Base-by-base conservation (phyloP, 108 stramenopile genomes). In the Schizochytrium sp. region DNA sequence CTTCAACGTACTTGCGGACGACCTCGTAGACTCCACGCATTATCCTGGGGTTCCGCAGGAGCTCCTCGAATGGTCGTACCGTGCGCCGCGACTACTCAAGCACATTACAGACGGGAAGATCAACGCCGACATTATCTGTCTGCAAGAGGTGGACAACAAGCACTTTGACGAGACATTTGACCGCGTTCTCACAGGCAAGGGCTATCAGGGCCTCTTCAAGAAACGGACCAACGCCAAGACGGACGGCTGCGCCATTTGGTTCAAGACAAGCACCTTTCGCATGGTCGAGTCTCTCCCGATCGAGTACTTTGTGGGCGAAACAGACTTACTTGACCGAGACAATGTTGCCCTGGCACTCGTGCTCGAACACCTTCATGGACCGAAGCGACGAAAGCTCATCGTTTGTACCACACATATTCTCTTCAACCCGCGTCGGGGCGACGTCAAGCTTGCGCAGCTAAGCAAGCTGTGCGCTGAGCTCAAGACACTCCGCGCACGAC, bases 381-480 rank as follows among this genome's bases (percentile, higher is more conserved):
- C 10, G 18, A 43, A 34, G 10, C 48, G 23, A 6, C 43, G 41
- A 28, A 90, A 76, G 14, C 34, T 91, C 23, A 53, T 91, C 29
- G 58, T 91, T 10, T 91, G 91, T 44, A 91, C 91, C 29, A 91
- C 91, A 23, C 91, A 91, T 43, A 47, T 91, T 23, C 87, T 91
- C 34, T 91, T 91, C 58, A 91, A 91, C 72, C 90, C 91, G 48
- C 89, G 69, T 60, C 72, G 91, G 4, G 91, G 91, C 0, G 91
- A 91, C 87, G 89, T 91, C 89, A 91, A 91, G 89, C 45, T 89
- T 19, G 91, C 91, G 12, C 91, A 91, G 91, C 91, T 91, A 5
- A 41, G 45, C 89, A 12, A 90, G 89, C 89, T 91, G 5, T 87
- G 47, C 44, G 48, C 5, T 8, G 28, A 76, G 12, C 16, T 91